Conservation (phyloP, 495 filamentous ascomycete species). For the Corynascus novoguineensis region DNA sequence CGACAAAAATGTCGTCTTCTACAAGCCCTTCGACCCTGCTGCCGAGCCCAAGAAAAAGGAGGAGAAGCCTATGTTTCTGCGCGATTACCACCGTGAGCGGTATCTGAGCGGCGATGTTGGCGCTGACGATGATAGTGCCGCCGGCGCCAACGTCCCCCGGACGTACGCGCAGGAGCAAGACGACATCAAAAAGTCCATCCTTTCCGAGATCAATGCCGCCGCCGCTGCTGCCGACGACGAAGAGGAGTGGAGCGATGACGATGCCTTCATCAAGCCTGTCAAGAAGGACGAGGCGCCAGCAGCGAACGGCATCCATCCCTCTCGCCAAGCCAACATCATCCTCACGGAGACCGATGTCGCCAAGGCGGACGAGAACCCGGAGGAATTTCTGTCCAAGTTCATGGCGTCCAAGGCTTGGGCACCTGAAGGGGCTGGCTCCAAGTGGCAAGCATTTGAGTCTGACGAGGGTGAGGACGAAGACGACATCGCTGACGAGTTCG, state of each 20-base stretch:
- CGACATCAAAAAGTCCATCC: slow-evolving; percentile 65
- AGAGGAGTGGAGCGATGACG: slow-evolving; percentile 60
- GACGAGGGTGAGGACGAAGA: slow-evolving; percentile 88
- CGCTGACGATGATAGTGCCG: slow-evolving; percentile 52
- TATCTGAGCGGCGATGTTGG: slow-evolving; percentile 58
- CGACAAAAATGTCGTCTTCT: slow-evolving; percentile 73
- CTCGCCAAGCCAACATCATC: slow-evolving; percentile 43
- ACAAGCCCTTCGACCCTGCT: slow-evolving; percentile 54
- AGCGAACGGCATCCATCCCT: slow-evolving; percentile 40
- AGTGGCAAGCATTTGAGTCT: slow-evolving; percentile 76
- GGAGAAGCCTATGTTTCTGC: slow-evolving; percentile 79
- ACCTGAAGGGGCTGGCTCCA: slow-evolving; percentile 37
- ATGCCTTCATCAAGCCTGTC: slow-evolving; percentile 65
- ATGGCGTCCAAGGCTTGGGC: slow-evolving; percentile 86
- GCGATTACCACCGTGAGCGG: slow-evolving; percentile 86
- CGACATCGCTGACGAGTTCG: slow-evolving; percentile 73
- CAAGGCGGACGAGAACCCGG: slow-evolving; percentile 85
- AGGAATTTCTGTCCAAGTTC: slow-evolving; percentile 84
- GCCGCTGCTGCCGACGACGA: slow-evolving; percentile 41
- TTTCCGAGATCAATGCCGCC: slow-evolving; percentile 72
- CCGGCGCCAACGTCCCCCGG: slow-evolving; percentile 48
- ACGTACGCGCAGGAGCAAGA: slow-evolving; percentile 86
- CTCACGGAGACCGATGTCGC: slow-evolving; percentile 57
- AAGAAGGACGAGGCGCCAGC: slow-evolving; percentile 32
- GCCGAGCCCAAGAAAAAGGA: slow-evolving; percentile 48